These are phyloP conservation scores for Plasmodium berghei DNA, from an alignment of 169 alveolate genomes.

Conservation along the genomic window DNA sequence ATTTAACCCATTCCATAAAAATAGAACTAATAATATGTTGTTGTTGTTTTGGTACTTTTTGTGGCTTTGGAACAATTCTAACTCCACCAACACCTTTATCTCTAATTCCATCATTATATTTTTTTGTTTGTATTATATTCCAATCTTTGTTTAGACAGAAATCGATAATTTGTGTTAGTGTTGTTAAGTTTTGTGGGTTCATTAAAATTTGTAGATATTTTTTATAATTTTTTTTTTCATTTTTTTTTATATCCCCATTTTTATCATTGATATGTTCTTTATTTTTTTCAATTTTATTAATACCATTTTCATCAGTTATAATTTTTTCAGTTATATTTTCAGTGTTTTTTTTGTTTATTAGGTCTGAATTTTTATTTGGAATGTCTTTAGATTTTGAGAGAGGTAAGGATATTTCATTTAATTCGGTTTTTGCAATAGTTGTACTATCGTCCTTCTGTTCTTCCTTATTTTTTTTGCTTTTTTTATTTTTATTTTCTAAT, in stretches of 20 bases:
- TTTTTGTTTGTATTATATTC: conserved; percentile 63
- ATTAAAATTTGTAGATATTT: conserved; percentile 34
- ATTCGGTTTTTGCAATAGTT: too few relatives aligned
- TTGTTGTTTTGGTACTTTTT: conserved; percentile 80
- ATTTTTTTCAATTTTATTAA: conserved; percentile 10
- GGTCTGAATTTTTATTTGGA: too few relatives aligned
- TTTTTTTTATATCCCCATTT: not conserved
- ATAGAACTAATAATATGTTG: conserved; percentile 78
- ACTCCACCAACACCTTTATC: conserved; percentile 85
- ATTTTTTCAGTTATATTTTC: not conserved
- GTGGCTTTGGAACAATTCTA: conserved; percentile 82
- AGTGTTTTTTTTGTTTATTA: too few relatives aligned
- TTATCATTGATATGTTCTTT: not conserved
- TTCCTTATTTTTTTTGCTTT: too few relatives aligned
- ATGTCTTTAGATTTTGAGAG: too few relatives aligned
- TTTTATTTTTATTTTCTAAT: too few relatives aligned
- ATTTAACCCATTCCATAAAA: conserved; percentile 83
- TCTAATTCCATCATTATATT: conserved; percentile 22
- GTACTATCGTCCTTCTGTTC: too few relatives aligned
- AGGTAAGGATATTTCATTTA: too few relatives aligned
- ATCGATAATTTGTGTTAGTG: conserved; percentile 70
- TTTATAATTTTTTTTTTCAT: conserved; percentile 7
- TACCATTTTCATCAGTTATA: conserved; percentile 42
- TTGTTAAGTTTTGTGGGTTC: conserved; percentile 64
- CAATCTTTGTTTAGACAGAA: conserved; percentile 64